phyloP scores from a whole-genome alignment of 306 rosid genomes.

The Arachis stenosperma region DNA sequence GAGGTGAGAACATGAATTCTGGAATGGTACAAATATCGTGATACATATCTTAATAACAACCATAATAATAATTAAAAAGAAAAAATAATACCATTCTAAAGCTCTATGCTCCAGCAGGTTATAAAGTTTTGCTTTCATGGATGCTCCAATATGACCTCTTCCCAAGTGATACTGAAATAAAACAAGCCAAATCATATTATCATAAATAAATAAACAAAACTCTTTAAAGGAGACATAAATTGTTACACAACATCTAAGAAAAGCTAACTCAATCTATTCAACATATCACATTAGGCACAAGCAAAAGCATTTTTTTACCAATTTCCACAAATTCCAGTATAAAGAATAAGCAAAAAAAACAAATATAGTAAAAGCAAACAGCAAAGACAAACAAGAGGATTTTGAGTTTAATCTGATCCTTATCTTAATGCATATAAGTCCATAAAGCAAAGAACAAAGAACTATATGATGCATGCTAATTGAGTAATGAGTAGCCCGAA shows the following conservation, averaged over 20 bases:
- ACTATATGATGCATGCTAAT: no score
- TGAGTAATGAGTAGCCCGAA: neutral
- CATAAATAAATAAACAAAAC: neutral
- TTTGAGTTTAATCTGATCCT: no score
- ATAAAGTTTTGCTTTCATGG: constrained; percentile 85
- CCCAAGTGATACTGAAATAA: constrained; percentile 84
- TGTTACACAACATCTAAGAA: neutral
- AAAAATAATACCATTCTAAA: constrained; percentile 64
- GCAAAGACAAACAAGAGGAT: no score
- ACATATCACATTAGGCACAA: no score
- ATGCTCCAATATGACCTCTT: constrained; percentile 82
- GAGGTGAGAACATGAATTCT: constrained; percentile 31
- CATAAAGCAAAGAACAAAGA: no score
- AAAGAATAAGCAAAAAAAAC: no score
- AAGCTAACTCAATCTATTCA: neutral
- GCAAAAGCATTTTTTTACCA: no score
- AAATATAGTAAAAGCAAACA: no score
- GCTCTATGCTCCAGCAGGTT: constrained; percentile 84
- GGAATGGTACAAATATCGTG: constrained; percentile 17
- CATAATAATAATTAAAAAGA: no score
- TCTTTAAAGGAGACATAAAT: neutral
- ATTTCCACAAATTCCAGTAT: no score
- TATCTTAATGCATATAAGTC: no score
- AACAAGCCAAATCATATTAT: constrained; percentile 26
- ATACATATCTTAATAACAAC: neutral